Conservation (phyloP, 2,329 filamentous ascomycete species). For the Rasamsonia emersonii region DNA sequence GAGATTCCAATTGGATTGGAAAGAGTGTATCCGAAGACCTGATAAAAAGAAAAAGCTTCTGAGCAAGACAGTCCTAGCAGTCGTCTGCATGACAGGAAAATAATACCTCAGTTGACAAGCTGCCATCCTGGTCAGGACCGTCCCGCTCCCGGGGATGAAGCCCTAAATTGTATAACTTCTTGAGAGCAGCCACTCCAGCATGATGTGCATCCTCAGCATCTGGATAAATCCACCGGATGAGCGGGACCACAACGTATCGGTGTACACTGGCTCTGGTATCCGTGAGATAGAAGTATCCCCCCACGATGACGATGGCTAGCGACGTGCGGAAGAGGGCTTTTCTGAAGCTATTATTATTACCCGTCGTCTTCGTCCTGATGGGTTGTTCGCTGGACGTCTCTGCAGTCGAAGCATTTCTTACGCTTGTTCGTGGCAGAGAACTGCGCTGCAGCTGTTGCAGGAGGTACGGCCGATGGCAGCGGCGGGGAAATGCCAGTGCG, state of each 20-base stretch:
- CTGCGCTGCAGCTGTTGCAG: constrained; percentile 11
- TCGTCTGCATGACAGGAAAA: background rate
- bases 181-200: constrained; percentile 61
- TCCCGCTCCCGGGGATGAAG: constrained; percentile 76
- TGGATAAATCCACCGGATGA: constrained; percentile 33
- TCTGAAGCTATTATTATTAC: constrained; percentile 21
- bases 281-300: constrained; percentile 60
- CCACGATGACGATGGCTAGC: constrained; percentile 39
- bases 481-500: constrained; percentile 15
- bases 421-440: constrained; percentile 9
- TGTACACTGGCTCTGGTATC: constrained; percentile 66
- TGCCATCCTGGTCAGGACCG: constrained; percentile 45
- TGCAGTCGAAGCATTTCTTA: constrained; percentile 18
- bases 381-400: constrained; percentile 12
- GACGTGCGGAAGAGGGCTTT: constrained; percentile 40
- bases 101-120: constrained; percentile 45
- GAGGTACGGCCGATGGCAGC: constrained; percentile 15
- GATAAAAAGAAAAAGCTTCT: constrained; percentile 1
- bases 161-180: constrained; percentile 62
- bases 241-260: constrained; percentile 52
- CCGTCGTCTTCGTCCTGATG: constrained; percentile 13
- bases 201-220: constrained; percentile 82
- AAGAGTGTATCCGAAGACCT: constrained; percentile 68
- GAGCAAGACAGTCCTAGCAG: constrained; percentile 1
- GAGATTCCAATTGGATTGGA: constrained; percentile 87